These are phyloP conservation scores for Dactylellina cionopaga DNA, from an alignment of 2,329 filamentous ascomycete species.

Conservation along the genomic window DNA sequence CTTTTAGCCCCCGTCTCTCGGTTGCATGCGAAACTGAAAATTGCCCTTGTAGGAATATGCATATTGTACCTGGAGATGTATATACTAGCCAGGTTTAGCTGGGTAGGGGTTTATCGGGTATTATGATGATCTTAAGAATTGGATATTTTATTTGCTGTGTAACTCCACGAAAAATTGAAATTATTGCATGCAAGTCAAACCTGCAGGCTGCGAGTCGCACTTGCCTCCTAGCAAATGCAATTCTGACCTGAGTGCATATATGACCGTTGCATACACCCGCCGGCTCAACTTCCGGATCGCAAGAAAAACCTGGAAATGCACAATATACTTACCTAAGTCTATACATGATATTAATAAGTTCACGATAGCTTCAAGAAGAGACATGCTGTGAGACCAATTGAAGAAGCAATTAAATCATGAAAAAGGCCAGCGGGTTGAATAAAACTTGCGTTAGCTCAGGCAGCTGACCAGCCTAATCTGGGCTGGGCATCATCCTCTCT, in stretches of 20 bases:
- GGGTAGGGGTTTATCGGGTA: slow-evolving; percentile 22
- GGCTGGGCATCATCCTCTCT: no score
- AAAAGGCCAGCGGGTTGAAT: neutral
- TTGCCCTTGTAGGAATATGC: no score
- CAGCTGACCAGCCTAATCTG: slow-evolving; percentile 13
- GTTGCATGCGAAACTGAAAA: no score
- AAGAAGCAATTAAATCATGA: neutral
- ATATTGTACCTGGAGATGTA: no score
- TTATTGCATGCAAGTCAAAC: slow-evolving; percentile 16
- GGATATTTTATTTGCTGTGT: slow-evolving; percentile 13
- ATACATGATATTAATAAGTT: no score
- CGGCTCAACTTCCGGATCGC: slow-evolving; percentile 11
- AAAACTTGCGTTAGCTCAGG: neutral
- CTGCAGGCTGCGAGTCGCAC: neutral
- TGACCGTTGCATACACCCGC: slow-evolving; percentile 29
- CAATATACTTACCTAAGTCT: no score
- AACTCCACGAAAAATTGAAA: no score
- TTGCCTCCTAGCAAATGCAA: no score
- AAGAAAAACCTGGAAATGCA: neutral
- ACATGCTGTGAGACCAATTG: neutral
- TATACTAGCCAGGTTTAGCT: no score
- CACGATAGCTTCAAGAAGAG: neutral
- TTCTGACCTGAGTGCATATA: slow-evolving; percentile 32
- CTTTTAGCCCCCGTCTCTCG: no score
- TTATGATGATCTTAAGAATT: slow-evolving; percentile 25